Evolutionary conservation across 352 stramenopile species (phyloP).

Genomic region (Pythium graminicola): DNA sequence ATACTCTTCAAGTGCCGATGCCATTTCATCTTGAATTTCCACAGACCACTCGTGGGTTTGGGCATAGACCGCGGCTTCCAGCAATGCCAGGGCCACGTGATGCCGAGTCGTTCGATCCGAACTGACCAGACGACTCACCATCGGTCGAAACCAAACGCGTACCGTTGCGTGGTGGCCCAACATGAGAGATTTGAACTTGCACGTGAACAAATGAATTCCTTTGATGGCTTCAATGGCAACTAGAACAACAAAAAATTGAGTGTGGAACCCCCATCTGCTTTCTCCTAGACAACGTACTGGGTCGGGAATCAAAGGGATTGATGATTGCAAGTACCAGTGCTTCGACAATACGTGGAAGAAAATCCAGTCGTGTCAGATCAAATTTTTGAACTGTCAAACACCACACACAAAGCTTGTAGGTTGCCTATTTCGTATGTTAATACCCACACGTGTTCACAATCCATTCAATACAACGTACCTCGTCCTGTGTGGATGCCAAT

Average conservation of each 20-base stretch:
- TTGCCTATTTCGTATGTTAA: slow-evolving; percentile 29
- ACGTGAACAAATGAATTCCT: slow-evolving; percentile 41
- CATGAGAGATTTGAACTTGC: slow-evolving; percentile 46
- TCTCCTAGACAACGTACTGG: slow-evolving; percentile 32
- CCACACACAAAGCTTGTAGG: slow-evolving; percentile 68
- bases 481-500: slow-evolving; percentile 48
- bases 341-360: slow-evolving; percentile 49
- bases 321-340: slow-evolving; percentile 57
- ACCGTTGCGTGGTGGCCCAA: slow-evolving; percentile 24
- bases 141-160: slow-evolving; percentile 39
- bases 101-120: slow-evolving; percentile 42
- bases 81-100: slow-evolving; percentile 37
- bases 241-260: slow-evolving; percentile 15
- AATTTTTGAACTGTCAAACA: slow-evolving; percentile 61
- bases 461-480: slow-evolving; percentile 17
- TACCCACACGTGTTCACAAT: not conserved
- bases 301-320: slow-evolving; percentile 63
- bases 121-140: slow-evolving; percentile 50
- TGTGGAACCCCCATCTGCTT: not conserved
- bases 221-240: slow-evolving; percentile 62
- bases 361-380: slow-evolving; percentile 33
- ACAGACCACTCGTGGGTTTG: not conserved
- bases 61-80: slow-evolving; percentile 28
- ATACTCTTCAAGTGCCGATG: slow-evolving; percentile 36
- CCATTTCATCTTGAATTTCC: slow-evolving; percentile 29